Percentiles rank a stretch among this genome's conserved stretches.
These are phyloP conservation scores for Cutaneotrichosporon mucoides DNA, from an alignment of 1,284 basidiomycete genomes.

Conservation along the genomic window DNA sequence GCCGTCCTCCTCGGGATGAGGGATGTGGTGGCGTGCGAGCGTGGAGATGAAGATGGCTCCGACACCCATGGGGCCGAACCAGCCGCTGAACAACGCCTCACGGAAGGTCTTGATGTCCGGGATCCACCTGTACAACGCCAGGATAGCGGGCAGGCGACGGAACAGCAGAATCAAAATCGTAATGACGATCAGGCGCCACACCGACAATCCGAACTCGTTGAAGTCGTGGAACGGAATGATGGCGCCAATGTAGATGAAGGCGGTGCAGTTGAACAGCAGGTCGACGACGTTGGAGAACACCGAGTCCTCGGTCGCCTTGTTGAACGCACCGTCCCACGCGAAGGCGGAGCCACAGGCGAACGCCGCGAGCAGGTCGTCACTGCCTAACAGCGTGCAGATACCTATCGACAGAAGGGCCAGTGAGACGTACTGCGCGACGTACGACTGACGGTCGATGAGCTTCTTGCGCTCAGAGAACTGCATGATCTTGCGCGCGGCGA, in stretches of 20 bases:
- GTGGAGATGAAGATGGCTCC: constrained; percentile 88
- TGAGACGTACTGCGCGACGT: constrained; percentile 82
- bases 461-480: constrained; percentile 86
- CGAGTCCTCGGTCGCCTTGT: constrained; percentile 88
- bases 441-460: constrained; percentile 93
- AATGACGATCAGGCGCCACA: constrained; percentile 78
- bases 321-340: constrained; percentile 89
- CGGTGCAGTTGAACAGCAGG: constrained; percentile 74
- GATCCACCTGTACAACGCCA: constrained; percentile 79
- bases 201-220: constrained; percentile 61
- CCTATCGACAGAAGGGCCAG: constrained; percentile 76
- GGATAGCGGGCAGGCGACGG: constrained; percentile 75
- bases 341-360: constrained; percentile 96
- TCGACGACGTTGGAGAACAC: constrained; percentile 97
- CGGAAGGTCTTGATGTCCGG: constrained; percentile 88
- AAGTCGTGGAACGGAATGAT: constrained; percentile 88
- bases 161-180: constrained; percentile 73
- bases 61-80: constrained; percentile 84
- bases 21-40: constrained; percentile 67
- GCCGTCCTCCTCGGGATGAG: constrained; percentile 53
- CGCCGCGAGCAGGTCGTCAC: constrained; percentile 87
- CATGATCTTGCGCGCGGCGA: constrained; percentile 84
- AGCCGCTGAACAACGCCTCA: constrained; percentile 73
- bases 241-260: constrained; percentile 88
- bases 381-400: constrained; percentile 77